Evolutionary conservation across 2,329 filamentous ascomycete species (phyloP).

Genomic region (Rutstroemia sp.): DNA sequence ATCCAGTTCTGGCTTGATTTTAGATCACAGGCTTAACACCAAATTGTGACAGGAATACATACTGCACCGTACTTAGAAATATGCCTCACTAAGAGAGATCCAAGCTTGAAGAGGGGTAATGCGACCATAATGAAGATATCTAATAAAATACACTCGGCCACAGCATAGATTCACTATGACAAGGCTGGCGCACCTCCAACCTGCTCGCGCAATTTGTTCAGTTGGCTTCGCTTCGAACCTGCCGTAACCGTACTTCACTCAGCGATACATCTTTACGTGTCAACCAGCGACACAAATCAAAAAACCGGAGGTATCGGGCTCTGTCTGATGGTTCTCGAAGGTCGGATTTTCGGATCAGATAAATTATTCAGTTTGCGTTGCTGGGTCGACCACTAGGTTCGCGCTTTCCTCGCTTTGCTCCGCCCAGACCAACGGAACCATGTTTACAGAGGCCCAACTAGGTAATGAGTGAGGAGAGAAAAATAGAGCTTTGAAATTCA

Average conservation of each 20-base stretch:
- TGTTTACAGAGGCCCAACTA: slow-evolving; percentile 5
- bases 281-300: too few species aligned
- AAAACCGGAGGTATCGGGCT: too few species aligned
- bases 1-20: slow-evolving; percentile 48
- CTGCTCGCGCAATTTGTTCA: too few species aligned
- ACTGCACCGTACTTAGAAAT: slow-evolving; percentile 64
- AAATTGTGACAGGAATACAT: slow-evolving; percentile 28
- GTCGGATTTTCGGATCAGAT: too few species aligned
- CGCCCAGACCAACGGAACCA: neutral
- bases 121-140: slow-evolving; percentile 45
- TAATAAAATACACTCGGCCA: neutral
- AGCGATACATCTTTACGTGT: too few species aligned
- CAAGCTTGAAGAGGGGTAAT: slow-evolving; percentile 61
- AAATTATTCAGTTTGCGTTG: neutral
- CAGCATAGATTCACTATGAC: neutral
- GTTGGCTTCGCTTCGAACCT: too few species aligned
- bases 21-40: too few species aligned
- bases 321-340: too few species aligned
- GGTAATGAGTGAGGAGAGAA: neutral
- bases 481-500: neutral
- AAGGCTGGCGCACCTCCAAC: neutral
- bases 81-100: slow-evolving; percentile 55
- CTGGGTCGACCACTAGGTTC: slow-evolving; percentile 1
- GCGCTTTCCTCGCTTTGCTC: neutral
- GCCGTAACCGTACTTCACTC: too few species aligned